Percentiles rank a stretch among this genome's conserved stretches.
These are phyloP conservation scores for Hemileccinum rubropunctum DNA, from an alignment of 768 basidiomycete genomes.

Conservation along the genomic window DNA sequence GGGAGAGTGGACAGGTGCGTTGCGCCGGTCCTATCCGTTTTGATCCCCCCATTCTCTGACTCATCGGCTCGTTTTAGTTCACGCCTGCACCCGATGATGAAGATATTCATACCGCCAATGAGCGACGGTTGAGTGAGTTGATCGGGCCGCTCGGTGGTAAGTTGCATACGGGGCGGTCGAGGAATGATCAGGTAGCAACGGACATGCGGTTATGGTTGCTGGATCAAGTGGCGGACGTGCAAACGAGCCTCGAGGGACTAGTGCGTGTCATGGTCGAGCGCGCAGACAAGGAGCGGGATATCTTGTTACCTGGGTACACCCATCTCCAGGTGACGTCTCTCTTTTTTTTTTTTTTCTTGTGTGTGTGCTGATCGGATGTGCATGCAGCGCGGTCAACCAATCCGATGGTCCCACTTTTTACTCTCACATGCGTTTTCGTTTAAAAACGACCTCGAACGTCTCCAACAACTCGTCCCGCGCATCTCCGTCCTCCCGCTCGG, in stretches of 20 bases:
- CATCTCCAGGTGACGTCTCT: conserved; percentile 77
- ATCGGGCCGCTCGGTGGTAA: conserved; percentile 94
- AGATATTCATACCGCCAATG: conserved; percentile 99
- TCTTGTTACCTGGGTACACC: conserved; percentile 93
- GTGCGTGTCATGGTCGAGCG: conserved; percentile 88
- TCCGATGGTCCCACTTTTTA: conserved; percentile 97
- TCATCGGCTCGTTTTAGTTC: conserved; percentile 50
- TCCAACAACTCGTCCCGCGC: conserved; percentile 80
- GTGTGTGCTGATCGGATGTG: background rate
- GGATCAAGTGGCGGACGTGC: conserved; percentile 66
- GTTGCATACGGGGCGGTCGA: conserved; percentile 93
- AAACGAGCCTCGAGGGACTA: conserved; percentile 67
- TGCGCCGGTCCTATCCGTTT: too few relatives aligned
- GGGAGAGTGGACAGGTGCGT: conserved; percentile 69
- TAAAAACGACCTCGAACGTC: conserved; percentile 81
- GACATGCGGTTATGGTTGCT: conserved; percentile 98
- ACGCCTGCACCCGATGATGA: conserved; percentile 82
- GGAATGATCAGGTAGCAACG: conserved; percentile 98
- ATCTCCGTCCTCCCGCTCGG: conserved; percentile 94
- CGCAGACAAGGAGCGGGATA: conserved; percentile 90
- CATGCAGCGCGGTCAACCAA: conserved; percentile 89
- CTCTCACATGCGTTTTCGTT: conserved; percentile 95
- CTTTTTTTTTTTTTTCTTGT: too few relatives aligned
- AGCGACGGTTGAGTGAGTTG: conserved; percentile 88
- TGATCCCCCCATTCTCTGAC: background rate